Conservation (phyloP, 169 alveolate genomes). For the Theileria sp. region DNA sequence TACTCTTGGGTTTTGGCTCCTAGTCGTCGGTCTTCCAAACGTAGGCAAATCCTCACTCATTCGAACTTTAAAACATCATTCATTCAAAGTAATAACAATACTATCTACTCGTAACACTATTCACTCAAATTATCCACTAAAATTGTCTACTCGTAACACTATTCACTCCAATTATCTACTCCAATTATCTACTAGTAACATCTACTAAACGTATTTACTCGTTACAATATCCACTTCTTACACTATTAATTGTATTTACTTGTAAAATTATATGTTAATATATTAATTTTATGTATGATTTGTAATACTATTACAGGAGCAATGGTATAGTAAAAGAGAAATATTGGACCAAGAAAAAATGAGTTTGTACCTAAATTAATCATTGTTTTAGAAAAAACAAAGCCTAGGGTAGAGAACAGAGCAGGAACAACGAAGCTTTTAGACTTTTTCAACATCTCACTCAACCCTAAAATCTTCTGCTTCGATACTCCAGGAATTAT, state of each 20-base stretch:
- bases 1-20: slow-evolving; percentile 56
- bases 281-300: no score
- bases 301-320: slow-evolving; percentile 2
- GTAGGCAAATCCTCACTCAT: slow-evolving; percentile 66
- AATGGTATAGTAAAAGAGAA: slow-evolving; percentile 25
- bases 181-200: no score
- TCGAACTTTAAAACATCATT: slow-evolving; percentile 53
- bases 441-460: slow-evolving; percentile 44
- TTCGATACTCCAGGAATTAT: slow-evolving; percentile 69
- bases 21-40: slow-evolving; percentile 66
- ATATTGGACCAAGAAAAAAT: background rate
- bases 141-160: no score
- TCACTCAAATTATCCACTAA: no score
- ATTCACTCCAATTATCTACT: no score
- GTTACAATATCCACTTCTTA: no score
- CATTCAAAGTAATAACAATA: slow-evolving; percentile 33
- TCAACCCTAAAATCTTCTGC: slow-evolving; percentile 60
- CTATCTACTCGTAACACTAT: no score
- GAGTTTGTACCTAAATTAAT: background rate
- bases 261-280: no score
- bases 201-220: no score
- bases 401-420: slow-evolving; percentile 32
- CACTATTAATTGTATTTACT: no score
- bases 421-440: slow-evolving; percentile 54
- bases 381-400: slow-evolving; percentile 20